A percentile compares a stretch with the other conserved stretches of the same genome.
Evolutionary conservation across 108 stramenopile species (phyloP).

Genomic region (Cyclostephanos tholiformis): DNA sequence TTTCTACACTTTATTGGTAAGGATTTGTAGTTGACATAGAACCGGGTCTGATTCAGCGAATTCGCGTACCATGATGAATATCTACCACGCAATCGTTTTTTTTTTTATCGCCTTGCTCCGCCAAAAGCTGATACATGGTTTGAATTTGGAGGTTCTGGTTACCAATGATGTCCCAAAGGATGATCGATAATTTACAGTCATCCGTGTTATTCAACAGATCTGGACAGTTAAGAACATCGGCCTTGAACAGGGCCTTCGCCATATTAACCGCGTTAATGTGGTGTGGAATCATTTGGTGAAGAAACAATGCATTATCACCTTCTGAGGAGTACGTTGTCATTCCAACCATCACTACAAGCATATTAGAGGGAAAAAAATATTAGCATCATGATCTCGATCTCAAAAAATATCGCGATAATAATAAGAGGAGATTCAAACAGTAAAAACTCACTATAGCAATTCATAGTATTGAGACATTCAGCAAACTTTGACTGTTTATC

Average conservation of each 20-base stretch:
- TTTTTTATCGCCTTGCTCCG: slow-evolving; percentile 34
- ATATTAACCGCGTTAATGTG: slow-evolving; percentile 94
- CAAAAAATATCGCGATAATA: too few species aligned
- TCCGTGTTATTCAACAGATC: slow-evolving; percentile 40
- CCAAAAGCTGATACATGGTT: slow-evolving; percentile 67
- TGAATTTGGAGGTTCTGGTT: slow-evolving; percentile 86
- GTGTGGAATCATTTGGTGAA: slow-evolving; percentile 94
- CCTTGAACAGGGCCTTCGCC: slow-evolving; percentile 80
- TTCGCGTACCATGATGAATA: too few species aligned
- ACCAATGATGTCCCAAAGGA: slow-evolving; percentile 72
- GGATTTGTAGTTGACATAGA: too few species aligned
- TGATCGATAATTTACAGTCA: slow-evolving; percentile 52
- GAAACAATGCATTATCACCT: slow-evolving; percentile 57
- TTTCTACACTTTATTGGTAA: too few species aligned
- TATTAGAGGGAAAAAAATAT: too few species aligned
- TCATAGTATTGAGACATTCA: slow-evolving; percentile 73
- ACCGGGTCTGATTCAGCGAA: too few species aligned
- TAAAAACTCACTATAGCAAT: too few species aligned
- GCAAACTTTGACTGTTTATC: slow-evolving; percentile 50
- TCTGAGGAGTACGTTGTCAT: slow-evolving; percentile 59
- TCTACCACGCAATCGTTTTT: slow-evolving; percentile 50
- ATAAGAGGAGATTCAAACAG: too few species aligned
- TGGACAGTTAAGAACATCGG: slow-evolving; percentile 42
- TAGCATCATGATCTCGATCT: too few species aligned
- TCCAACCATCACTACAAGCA: slow-evolving; percentile 62